A percentile compares a stretch with the other conserved stretches of the same genome.
Evolutionary conservation across 805 yeast species (phyloP).

Genomic region (Metahyphopichia silvanorum): DNA sequence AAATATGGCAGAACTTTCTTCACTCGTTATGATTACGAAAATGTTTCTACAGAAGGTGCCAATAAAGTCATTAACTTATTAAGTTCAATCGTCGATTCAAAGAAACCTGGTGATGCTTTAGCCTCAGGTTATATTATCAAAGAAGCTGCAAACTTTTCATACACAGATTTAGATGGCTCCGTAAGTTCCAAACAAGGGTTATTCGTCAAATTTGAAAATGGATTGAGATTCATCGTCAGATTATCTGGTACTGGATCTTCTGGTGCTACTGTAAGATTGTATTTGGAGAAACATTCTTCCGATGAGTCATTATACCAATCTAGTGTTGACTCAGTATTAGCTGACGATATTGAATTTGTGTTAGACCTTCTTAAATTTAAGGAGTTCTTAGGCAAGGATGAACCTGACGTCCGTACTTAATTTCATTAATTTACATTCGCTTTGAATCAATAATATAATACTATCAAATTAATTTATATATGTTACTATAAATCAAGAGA

Average conservation of each 20-base stretch:
- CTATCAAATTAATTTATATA: too few species aligned
- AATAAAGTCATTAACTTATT: conserved; percentile 54
- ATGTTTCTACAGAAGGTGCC: conserved; percentile 76
- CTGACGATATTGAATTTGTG: conserved; percentile 58
- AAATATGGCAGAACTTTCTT: conserved; percentile 96
- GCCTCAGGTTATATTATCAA: conserved; percentile 51
- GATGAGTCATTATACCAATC: conserved; percentile 49
- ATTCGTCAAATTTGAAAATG: conserved; percentile 74
- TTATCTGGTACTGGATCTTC: conserved; percentile 97
- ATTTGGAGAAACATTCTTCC: conserved; percentile 76
- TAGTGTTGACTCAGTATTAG: conserved; percentile 67
- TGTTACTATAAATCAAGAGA: too few species aligned
- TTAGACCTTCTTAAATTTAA: conserved; percentile 68
- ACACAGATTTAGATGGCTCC: conserved; percentile 93
- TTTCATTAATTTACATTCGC: too few species aligned
- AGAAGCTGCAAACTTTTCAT: conserved; percentile 85
- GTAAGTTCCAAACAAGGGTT: conserved; percentile 87
- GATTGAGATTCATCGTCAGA: conserved; percentile 83
- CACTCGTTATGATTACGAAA: conserved; percentile 92
- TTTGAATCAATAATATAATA: too few species aligned
- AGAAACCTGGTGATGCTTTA: conserved; percentile 45
- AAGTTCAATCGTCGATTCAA: conserved; percentile 23
- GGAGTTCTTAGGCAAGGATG: conserved; percentile 72
- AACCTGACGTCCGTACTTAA: conserved; percentile 86
- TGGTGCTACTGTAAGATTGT: conserved; percentile 94